These are phyloP conservation scores for Pleurotus sapidus DNA, from an alignment of 768 basidiomycete genomes.

Conservation along the genomic window DNA sequence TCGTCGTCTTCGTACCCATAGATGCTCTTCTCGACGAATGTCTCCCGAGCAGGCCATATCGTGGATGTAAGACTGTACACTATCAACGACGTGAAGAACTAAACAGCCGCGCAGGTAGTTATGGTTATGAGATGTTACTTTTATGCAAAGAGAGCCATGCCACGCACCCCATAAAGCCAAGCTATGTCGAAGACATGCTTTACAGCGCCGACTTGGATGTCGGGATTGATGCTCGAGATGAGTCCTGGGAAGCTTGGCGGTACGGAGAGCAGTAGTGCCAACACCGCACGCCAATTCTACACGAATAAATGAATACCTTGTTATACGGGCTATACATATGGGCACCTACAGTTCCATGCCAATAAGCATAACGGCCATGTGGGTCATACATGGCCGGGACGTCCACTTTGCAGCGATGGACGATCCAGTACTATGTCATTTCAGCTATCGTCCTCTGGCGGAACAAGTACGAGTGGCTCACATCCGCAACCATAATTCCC, in stretches of 20 bases:
- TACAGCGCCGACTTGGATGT: constrained; percentile 58
- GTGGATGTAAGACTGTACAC: constrained; percentile 36
- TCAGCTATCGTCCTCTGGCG: too few relatives aligned
- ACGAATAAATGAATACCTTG: neutral
- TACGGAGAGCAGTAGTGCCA: constrained; percentile 65
- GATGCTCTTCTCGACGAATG: constrained; percentile 33
- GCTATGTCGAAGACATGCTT: constrained; percentile 63
- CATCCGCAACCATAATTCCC: constrained; percentile 59
- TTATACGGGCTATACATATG: neutral
- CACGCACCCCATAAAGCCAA: constrained; percentile 72
- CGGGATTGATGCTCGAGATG: constrained; percentile 67
- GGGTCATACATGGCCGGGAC: constrained; percentile 85
- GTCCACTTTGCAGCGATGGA: constrained; percentile 70
- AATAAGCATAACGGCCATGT: constrained; percentile 76
- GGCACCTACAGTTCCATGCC: constrained; percentile 59
- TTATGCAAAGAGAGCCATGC: neutral
- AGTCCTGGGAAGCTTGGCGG: constrained; percentile 76
- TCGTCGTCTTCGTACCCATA: constrained; percentile 24
- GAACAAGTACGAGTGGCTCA: too few relatives aligned
- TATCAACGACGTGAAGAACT: constrained; percentile 36
- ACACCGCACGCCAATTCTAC: constrained; percentile 81
- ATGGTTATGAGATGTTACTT: neutral
- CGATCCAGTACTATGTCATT: constrained; percentile 63
- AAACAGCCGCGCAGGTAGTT: neutral
- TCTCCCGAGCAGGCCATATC: constrained; percentile 38